Evolutionary conservation across 148 eudicot genomes (phyloP).

Genomic region (Rhododendron henanense): DNA sequence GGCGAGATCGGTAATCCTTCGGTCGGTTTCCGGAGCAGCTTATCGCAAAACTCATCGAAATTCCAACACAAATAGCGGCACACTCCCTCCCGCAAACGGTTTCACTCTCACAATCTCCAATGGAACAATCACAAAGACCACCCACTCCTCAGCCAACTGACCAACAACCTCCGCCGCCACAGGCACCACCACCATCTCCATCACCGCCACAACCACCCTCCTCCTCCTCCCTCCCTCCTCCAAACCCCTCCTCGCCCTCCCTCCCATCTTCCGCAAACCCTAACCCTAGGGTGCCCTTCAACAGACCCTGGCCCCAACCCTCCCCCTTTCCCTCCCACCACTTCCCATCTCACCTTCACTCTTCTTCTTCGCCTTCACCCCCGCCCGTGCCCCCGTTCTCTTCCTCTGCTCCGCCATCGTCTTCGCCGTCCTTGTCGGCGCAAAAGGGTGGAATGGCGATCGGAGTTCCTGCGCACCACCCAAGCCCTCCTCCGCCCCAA

Average conservation of each 20-base stretch:
- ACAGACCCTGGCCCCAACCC: constrained; percentile 50
- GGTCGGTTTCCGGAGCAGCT: too few relatives aligned
- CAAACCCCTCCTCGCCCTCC: constrained; percentile 21
- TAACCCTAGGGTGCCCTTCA: constrained; percentile 36
- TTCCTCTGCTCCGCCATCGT: not conserved
- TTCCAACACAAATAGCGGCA: not conserved
- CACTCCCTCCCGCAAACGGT: not conserved
- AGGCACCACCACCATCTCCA: constrained; percentile 4
- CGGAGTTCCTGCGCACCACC: constrained; percentile 63
- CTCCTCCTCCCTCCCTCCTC: constrained; percentile 14
- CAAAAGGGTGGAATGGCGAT: constrained; percentile 60
- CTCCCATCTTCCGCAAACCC: constrained; percentile 31
- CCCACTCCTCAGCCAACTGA: constrained; percentile 25
- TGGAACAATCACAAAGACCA: constrained; percentile 19
- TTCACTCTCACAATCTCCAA: not conserved
- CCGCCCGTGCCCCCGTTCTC: constrained; percentile 23
- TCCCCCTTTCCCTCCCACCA: constrained; percentile 26
- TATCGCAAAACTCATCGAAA: not conserved
- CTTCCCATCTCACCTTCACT: constrained; percentile 32
- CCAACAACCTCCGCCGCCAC: constrained; percentile 13
- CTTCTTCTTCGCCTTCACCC: constrained; percentile 24
- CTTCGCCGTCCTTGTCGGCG: constrained; percentile 9
- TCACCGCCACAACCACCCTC: constrained; percentile 19
- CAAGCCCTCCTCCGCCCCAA: constrained; percentile 25
- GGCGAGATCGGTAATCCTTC: too few relatives aligned